Base-by-base conservation (phyloP, 768 basidiomycete species). In the Paxillus involutus region DNA sequence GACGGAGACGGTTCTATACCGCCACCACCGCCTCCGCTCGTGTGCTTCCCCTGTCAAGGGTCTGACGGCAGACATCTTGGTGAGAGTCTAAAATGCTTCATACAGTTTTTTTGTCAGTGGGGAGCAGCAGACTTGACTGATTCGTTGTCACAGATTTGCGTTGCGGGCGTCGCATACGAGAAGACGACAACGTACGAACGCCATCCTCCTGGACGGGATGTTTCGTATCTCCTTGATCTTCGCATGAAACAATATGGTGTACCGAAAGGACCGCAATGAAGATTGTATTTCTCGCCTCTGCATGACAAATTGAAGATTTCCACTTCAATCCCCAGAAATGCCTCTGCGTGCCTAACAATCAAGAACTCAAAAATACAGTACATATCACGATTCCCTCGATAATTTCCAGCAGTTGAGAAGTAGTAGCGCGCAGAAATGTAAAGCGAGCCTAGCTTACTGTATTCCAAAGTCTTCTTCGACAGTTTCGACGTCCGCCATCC, bases 21-120 rank as follows among this genome's bases (percentile, higher is more conserved):
- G 94, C 16, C 86, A 91, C 83, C 91, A 95, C 64, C 85, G 93
- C 8, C 87, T 96, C 62, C 80, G 90, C 35, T 85, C 87, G 3
- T 77, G 77, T 0, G 86, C 86, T 1, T 92, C 91, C 16, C 85
- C 92, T 0, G 79, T 95, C 53, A 92, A 91, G 67, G 93, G 93
- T 1, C 69, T 95, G 3, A 94, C 92, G 1, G 77, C 89, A 2
- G 88, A 92, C 58, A 89, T 95, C 13, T 72, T 95, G 48, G 91
- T 91, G 58, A 55, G 86, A n/a, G 8, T 3, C 53, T 6, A 16
- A 0, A 21, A 44, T 10, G 9, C 17, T 16, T 33, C 24, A 33
- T 8, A n/a, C 32, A 21, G 3, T 1, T 16, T 21, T 24, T 13
- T 4, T 19, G 14, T 30, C 19, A 14, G 55, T 7, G 4, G 14